Evolutionary conservation across 345 rosid species (phyloP).

Genomic region (Murraya paniculata): DNA sequence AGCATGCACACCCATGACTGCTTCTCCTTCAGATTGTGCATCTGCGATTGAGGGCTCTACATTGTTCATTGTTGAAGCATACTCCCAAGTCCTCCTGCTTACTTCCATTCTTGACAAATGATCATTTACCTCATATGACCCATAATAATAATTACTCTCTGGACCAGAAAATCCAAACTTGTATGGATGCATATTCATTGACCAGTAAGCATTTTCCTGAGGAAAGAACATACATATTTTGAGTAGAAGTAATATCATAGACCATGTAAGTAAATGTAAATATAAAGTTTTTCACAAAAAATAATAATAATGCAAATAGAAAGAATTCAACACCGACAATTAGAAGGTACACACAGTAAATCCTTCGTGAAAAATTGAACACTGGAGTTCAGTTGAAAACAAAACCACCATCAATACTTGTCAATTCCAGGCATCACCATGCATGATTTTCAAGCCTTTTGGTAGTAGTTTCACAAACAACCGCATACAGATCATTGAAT

Average conservation of each 20-base stretch:
- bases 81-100: slow-evolving; percentile 47
- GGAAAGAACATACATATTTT: not conserved
- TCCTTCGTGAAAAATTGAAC: not conserved
- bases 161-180: slow-evolving; percentile 54
- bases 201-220: slow-evolving; percentile 54
- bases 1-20: slow-evolving; percentile 23
- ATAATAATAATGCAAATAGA: not conserved
- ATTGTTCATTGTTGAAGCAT: slow-evolving; percentile 28
- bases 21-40: slow-evolving; percentile 28
- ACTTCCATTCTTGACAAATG: slow-evolving; percentile 44
- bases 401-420: not conserved
- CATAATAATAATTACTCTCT: slow-evolving; percentile 39
- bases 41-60: slow-evolving; percentile 38
- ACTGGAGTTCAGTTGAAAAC: not conserved
- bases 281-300: not conserved
- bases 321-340: not conserved
- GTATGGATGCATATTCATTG: slow-evolving; percentile 52
- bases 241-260: not conserved
- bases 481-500: not conserved
- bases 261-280: not conserved
- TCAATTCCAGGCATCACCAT: not conserved
- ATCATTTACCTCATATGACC: slow-evolving; percentile 45
- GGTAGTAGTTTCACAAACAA: not conserved
- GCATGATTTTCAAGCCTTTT: not conserved
- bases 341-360: not conserved